Conservation (phyloP, 148 eudicot species). For the Silene uniflora region DNA sequence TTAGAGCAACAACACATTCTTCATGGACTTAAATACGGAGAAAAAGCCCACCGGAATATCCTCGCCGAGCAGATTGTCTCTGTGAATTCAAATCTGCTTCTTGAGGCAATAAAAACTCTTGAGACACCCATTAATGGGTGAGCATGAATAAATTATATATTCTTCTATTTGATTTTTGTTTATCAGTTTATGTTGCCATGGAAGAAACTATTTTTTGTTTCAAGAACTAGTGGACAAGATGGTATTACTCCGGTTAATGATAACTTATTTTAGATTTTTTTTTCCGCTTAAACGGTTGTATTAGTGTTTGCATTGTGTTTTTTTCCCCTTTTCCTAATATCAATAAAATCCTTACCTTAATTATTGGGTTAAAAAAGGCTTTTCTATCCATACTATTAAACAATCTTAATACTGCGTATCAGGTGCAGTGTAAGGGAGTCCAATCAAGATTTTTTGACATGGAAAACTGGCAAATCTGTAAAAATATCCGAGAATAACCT, state of each 20-base stretch:
- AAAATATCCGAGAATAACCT: slow-evolving; percentile 38
- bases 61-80: slow-evolving; percentile 70
- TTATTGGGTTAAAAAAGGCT: not conserved
- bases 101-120: slow-evolving; percentile 51
- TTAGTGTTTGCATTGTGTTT: not conserved
- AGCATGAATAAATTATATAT: slow-evolving; percentile 16
- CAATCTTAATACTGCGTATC: not conserved
- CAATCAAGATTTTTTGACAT: slow-evolving; percentile 26
- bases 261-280: too few relatives aligned
- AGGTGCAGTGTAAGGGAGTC: slow-evolving; percentile 34
- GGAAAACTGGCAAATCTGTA: slow-evolving; percentile 32
- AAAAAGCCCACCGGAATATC: slow-evolving; percentile 47
- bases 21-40: slow-evolving; percentile 76
- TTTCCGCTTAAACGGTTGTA: too few relatives aligned
- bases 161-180: not conserved
- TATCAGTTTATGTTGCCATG: not conserved
- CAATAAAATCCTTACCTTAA: not conserved
- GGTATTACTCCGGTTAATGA: too few relatives aligned
- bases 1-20: slow-evolving; percentile 87
- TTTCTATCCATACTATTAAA: not conserved
- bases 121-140: slow-evolving; percentile 50
- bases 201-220: not conserved
- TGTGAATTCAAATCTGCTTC: slow-evolving; percentile 70
- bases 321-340: not conserved
- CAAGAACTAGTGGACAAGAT: too few relatives aligned